A percentile compares a stretch with the other conserved stretches of the same genome.
Conservation (phyloP, 371 early-diverging fungal species). For the Blastocladiella emersonii region DNA sequence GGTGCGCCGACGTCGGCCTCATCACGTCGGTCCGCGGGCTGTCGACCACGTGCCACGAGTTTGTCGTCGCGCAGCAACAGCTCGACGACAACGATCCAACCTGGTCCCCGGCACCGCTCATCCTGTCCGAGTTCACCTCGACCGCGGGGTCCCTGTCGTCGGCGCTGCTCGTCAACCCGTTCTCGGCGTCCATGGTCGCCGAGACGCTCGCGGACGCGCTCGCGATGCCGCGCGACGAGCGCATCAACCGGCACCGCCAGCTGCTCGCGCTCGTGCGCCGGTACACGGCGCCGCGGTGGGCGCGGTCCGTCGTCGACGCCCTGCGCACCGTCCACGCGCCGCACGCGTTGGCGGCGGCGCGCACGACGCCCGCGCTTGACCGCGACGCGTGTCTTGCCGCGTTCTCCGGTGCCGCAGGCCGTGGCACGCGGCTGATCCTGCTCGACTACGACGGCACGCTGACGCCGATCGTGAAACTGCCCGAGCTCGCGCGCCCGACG, state of each 20-base stretch:
- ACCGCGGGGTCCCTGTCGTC: conserved; percentile 84
- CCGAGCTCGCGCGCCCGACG: conserved; percentile 8
- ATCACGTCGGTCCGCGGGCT: conserved; percentile 90
- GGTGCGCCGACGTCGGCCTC: conserved; percentile 76
- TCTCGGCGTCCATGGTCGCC: conserved; percentile 72
- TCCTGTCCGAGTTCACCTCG: conserved; percentile 90
- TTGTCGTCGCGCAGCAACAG: conserved; percentile 76
- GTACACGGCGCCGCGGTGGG: conserved; percentile 57
- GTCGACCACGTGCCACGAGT: conserved; percentile 95
- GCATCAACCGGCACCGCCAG: conserved; percentile 29
- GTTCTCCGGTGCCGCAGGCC: too few species aligned
- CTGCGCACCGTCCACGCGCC: conserved; percentile 12
- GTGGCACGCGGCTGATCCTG: conserved; percentile 19
- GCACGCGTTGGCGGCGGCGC: too few species aligned
- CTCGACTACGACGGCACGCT: conserved; percentile 35
- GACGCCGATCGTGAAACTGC: conserved; percentile 1
- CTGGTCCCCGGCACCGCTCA: conserved; percentile 39
- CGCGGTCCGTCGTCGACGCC: conserved; percentile 34
- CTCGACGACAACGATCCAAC: conserved; percentile 4
- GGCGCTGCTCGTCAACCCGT: conserved; percentile 76
- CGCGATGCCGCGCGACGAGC: conserved; percentile 52
- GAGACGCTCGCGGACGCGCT: conserved; percentile 68
- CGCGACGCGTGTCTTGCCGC: too few species aligned
- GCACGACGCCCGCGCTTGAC: too few species aligned
- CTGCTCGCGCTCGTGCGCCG: conserved; percentile 32